Base-by-base conservation (phyloP, 2,329 filamentous ascomycete species). In the Arthrinium puccinioides region DNA sequence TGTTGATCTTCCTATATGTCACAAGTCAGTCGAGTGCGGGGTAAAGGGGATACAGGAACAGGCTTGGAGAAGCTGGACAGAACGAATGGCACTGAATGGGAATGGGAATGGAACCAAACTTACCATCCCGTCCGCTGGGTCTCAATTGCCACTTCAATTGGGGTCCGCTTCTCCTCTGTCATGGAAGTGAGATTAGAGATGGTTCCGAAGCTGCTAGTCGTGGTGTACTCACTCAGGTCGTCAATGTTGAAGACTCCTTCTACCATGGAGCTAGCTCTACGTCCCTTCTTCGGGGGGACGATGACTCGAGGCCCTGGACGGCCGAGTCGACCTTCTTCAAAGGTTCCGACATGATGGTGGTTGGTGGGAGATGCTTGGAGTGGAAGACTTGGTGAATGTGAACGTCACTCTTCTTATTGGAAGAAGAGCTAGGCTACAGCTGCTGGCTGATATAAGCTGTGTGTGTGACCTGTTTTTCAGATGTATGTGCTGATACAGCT, bases 261-360 rank as follows among this genome's bases (percentile, higher is more conserved):
- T 31, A 75, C 74, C 55, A 73, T 77, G 39, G 86, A 90, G 61
- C 86, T 88, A 45, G 72, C 69, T 65, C 87, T 78, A 52, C 82
- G 75, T 57, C 75, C 76, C 60, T 87, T 81, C 58, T 81, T 76
- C 41, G 74, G 70, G 23, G 83, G 75, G 41, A 80, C 81, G 53
- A 76, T 74, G 49, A 78, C 14, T 37, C 35, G 16, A 89, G 64
- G 63, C 87, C 86, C 59, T 87, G 81, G 57, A 94, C 79, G 69
- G 87, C 87, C 43, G 89, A 95, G 66, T 96, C 89, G 69, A 95
- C 80, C 72, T 94, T 94, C 66, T 76, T 75, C 60, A 94, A 77
- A 55, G 82, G 76, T 62, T 69, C 66, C 45, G 67, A 56, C 43
- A 45, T 45, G 43, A 24, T 43, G 26, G 39, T 41, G n/a, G n/a